These are phyloP conservation scores for Tetraselmis chui DNA, from an alignment of 139 green algal genomes.

Conservation along the genomic window DNA sequence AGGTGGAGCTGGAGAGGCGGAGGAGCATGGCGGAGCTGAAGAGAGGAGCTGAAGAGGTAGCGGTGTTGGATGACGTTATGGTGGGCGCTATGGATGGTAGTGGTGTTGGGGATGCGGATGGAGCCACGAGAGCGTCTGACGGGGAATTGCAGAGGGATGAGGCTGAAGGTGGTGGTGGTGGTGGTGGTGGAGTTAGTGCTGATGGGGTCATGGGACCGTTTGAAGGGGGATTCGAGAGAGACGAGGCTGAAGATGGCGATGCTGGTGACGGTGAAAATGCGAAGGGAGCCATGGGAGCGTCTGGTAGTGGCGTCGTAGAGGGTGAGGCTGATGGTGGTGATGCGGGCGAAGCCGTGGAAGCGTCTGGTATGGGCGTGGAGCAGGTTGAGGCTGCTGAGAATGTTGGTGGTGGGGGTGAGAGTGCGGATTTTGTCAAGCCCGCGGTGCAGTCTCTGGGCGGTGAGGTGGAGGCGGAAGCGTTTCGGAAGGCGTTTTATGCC, in stretches of 20 bases:
- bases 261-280: not conserved
- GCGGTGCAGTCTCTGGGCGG: no score
- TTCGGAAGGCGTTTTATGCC: not conserved
- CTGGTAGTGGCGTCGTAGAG: not conserved
- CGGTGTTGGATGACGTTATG: not conserved
- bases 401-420: not conserved
- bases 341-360: not conserved
- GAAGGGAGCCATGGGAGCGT: not conserved
- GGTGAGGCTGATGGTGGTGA: not conserved
- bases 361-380: not conserved
- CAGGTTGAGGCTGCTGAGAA: not conserved
- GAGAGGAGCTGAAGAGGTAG: not conserved
- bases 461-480: not conserved
- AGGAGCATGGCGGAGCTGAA: not conserved
- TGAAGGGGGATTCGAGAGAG: not conserved
- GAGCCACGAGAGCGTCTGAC: no score
- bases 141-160: not conserved
- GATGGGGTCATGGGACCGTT: not conserved
- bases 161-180: not conserved
- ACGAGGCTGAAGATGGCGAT: not conserved
- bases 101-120: not conserved
- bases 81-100: not conserved
- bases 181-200: not conserved
- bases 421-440: no score
- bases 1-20: no score